Evolutionary conservation across 495 filamentous ascomycete species (phyloP), one percentile per base, ranked within the genome.

Genomic region (Hyaloscypha finlandica): DNA sequence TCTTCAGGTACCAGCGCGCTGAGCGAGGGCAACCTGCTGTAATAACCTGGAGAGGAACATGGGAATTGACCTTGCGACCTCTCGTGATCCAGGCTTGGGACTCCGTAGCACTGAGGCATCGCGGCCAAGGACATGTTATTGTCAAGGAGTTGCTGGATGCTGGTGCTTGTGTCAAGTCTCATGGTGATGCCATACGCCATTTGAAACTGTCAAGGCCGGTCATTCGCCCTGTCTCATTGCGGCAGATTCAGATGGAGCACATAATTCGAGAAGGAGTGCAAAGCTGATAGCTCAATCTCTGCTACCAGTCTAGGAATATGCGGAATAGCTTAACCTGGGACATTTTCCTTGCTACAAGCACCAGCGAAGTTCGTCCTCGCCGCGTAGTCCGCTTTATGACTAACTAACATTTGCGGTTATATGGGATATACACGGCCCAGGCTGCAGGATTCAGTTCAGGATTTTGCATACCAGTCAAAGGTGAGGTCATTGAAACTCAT

Each of bases 1-100:
- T 76, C 65, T 79, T 79, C 70, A 68, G 70, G 65, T 77, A 77
- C 68, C 33, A 37, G 33, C 5, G 5, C 5, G 4, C 11, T 11
- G 5, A 11, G 5, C 5, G 11, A 5, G 11, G 4, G 11, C 33
- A 37, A 11, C 5, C 4, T 5, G 33, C 33, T 11, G 11, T 37
- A 37, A 37, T 37, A 5, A 75, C 70, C 63, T 77, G 74, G 77
- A 73, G 72, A 76, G 71, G 69, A 68, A 37, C 77, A 61, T 77
- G 77, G 75, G 68, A 75, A 64, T 70, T 77, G 48, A 53, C 56
- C 65, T 68, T 80, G 68, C 58, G 72, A 67, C 70, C 72, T 61
- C 61, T 33, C 65, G 70, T 75, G 59, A 61, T 74, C 58, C 54
- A 74, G 70, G 71, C 74, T 72, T 80, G 78, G 78, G 73, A 77